These are phyloP conservation scores for Fraxinus latifolia DNA, from an alignment of 305 asterid genomes.

Conservation along the genomic window DNA sequence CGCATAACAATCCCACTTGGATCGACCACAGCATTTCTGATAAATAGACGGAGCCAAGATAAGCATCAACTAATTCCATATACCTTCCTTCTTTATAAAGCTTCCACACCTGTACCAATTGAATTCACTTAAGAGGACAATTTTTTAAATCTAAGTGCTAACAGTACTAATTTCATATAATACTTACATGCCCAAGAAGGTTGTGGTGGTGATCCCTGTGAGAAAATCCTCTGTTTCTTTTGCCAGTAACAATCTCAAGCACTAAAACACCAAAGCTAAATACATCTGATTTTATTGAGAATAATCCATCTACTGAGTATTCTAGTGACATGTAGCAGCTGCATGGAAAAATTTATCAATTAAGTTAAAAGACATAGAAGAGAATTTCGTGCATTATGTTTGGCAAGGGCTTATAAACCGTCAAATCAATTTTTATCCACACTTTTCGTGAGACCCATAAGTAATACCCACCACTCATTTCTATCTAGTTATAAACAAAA, in stretches of 20 bases:
- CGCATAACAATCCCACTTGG: slow-evolving; percentile 43
- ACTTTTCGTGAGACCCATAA: neutral
- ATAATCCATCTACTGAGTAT: neutral
- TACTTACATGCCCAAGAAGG: neutral
- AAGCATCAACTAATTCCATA: slow-evolving; percentile 14
- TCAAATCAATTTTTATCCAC: neutral
- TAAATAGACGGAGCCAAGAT: slow-evolving; percentile 5
- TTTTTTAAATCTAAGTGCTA: neutral
- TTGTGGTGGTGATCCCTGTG: neutral
- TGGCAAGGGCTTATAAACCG: neutral
- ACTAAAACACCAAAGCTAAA: neutral
- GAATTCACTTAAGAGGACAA: neutral
- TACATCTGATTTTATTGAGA: neutral
- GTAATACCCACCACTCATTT: neutral
- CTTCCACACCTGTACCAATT: neutral
- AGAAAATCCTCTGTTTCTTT: neutral
- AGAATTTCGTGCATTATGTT: neutral
- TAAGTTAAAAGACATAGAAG: neutral
- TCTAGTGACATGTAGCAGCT: neutral
- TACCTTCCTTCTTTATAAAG: neutral
- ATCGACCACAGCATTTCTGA: slow-evolving; percentile 27
- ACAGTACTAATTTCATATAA: slow-evolving; percentile 19
- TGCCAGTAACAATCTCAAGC: neutral
- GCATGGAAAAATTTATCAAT: neutral
- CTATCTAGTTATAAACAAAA: neutral